A percentile compares a stretch with the other conserved stretches of the same genome.
phyloP scores from a whole-genome alignment of 768 basidiomycete genomes.

The Leccinum truebloodii region DNA sequence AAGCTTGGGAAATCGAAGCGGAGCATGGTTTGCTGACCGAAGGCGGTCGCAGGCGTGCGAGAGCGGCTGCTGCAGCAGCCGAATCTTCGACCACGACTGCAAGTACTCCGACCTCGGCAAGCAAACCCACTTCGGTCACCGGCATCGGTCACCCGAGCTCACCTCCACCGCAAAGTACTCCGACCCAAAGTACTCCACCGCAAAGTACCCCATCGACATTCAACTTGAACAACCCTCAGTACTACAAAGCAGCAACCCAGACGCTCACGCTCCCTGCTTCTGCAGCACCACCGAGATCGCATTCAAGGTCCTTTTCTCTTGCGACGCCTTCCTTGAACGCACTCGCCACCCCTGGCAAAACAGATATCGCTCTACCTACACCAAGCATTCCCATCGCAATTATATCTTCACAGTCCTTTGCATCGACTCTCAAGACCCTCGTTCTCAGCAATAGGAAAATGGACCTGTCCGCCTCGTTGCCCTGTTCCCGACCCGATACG shows the following conservation, averaged over 20 bases:
- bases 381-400: constrained; percentile 67
- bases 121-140: constrained; percentile 16
- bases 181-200: constrained; percentile 27
- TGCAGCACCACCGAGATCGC: constrained; percentile 49
- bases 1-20: constrained; percentile 79
- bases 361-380: constrained; percentile 59
- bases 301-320: constrained; percentile 64
- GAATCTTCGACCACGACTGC: constrained; percentile 25
- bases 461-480: constrained; percentile 64
- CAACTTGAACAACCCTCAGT: constrained; percentile 53
- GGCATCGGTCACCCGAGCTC: constrained; percentile 31
- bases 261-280: constrained; percentile 69
- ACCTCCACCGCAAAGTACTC: constrained; percentile 22
- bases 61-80: constrained; percentile 45
- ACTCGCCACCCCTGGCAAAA: constrained; percentile 18
- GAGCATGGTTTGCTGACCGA: constrained; percentile 76
- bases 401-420: constrained; percentile 61
- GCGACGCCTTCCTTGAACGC: constrained; percentile 30
- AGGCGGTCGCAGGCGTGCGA: constrained; percentile 65
- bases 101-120: constrained; percentile 9
- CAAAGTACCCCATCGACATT: constrained; percentile 26
- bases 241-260: constrained; percentile 54
- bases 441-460: constrained; percentile 63
- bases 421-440: constrained; percentile 57
- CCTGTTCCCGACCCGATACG: constrained; percentile 34